phyloP scores from a whole-genome alignment of 2,329 filamentous ascomycete genomes.

The Bipolaris bicolor region DNA sequence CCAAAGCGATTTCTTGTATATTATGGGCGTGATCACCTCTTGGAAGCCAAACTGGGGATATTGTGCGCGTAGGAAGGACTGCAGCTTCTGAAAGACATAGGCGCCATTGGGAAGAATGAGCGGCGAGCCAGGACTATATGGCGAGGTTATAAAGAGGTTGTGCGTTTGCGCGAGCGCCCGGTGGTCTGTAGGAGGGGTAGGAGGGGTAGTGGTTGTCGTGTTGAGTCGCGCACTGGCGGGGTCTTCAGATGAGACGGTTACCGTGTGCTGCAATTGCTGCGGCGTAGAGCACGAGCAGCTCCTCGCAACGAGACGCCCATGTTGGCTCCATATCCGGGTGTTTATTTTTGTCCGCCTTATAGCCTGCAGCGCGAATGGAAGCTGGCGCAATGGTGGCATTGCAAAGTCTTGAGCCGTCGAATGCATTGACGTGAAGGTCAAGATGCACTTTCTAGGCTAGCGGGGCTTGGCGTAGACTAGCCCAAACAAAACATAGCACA shows the following conservation, averaged over 20 bases:
- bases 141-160: slow-evolving; percentile 77
- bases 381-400: slow-evolving; percentile 42
- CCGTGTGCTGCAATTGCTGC: slow-evolving; percentile 32
- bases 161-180: slow-evolving; percentile 62
- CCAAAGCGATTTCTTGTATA: slow-evolving; percentile 90
- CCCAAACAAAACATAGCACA: slow-evolving; percentile 1
- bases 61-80: slow-evolving; percentile 80
- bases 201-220: slow-evolving; percentile 41
- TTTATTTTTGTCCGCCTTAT: slow-evolving; percentile 17
- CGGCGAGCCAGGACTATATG: slow-evolving; percentile 83
- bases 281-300: slow-evolving; percentile 46
- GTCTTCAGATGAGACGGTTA: slow-evolving; percentile 25
- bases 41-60: slow-evolving; percentile 85
- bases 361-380: slow-evolving; percentile 23
- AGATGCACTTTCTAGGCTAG: slow-evolving; percentile 33
- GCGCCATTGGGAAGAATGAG: slow-evolving; percentile 84
- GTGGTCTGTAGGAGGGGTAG: slow-evolving; percentile 55
- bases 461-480: slow-evolving; percentile 26
- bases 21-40: slow-evolving; percentile 87
- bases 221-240: slow-evolving; percentile 34
- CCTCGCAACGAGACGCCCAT: slow-evolving; percentile 25
- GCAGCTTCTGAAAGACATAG: slow-evolving; percentile 81
- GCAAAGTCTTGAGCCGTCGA: slow-evolving; percentile 29
- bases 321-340: not conserved
- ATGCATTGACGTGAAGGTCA: slow-evolving; percentile 15